Evolutionary conservation across 2,329 filamentous ascomycete species (phyloP), one percentile per base, ranked within the genome.

Genomic region (Fusarium nurragi): DNA sequence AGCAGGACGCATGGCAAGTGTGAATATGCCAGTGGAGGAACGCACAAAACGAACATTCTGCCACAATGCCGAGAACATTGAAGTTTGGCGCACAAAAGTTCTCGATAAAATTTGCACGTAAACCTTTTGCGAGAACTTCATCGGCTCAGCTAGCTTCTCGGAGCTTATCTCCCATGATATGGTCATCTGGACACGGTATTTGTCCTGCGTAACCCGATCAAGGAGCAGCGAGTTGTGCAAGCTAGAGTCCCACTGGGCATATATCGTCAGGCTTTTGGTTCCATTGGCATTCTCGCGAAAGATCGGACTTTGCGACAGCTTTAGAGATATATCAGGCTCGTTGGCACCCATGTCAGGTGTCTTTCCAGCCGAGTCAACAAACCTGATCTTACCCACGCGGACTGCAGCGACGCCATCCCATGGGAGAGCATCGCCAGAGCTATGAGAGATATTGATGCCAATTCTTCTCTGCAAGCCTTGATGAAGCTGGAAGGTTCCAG

Each of bases 181-280:
- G 0, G 90, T 89, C 78, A 97, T 89, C 76, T 97, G 94, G 19
- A 99, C 91, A 39, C 91, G 90, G 76, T 95, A 94, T 74, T 93
- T 95, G 59, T 97, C 94, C n/a, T 92, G 87, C 3, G 95, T 98
- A 2, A 92, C 90, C 23, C 94, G 89, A 77, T 99, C 94, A n/a
- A 99, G 86, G 14, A 98, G 83, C n/a, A 97, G 82, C 7, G 95
- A 97, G 64, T 88, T 89, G 77, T 99, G 95, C 67, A 95, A 83
- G 72, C 93, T 97, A 0, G 94, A 97, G 75, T 99, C 95, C 95
- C 95, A 99, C 73, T 98, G 94, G 1, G 91, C 93, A n/a, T 90
- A 85, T 39, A 98, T 83, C 2, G 90, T 94, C 34, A 97, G 89
- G 74, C 90, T 93, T 32, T 89, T 90, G 1, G 94, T 97, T 34